Conservation (phyloP, 1,284 basidiomycete species). For the Cutaneotrichosporon cavernicola region DNA sequence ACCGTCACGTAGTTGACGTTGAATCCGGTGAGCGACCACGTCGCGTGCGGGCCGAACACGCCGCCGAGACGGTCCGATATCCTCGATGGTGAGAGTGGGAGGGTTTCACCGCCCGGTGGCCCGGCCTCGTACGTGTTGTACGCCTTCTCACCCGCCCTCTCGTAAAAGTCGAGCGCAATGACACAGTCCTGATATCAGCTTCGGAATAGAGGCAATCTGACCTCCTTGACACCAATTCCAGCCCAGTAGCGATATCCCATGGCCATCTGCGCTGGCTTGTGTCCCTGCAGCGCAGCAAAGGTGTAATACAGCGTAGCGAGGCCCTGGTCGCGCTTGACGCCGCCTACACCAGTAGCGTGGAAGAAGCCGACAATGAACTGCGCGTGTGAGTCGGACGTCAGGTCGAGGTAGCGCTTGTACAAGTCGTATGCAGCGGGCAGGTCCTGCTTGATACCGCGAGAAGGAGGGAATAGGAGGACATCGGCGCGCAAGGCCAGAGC, state of each 20-base stretch:
- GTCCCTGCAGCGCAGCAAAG: slow-evolving; percentile 82
- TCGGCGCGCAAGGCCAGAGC: slow-evolving; percentile 70
- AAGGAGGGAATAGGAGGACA: slow-evolving; percentile 60
- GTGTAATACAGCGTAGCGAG: slow-evolving; percentile 84
- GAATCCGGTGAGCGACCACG: slow-evolving; percentile 62
- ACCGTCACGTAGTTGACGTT: slow-evolving; percentile 72
- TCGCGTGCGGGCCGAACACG: slow-evolving; percentile 85
- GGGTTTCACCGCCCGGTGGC: slow-evolving; percentile 83
- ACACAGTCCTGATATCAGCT: slow-evolving; percentile 61
- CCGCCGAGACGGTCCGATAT: slow-evolving; percentile 90
- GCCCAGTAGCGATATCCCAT: slow-evolving; percentile 93
- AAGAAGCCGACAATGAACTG: slow-evolving; percentile 84
- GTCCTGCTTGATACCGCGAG: slow-evolving; percentile 41
- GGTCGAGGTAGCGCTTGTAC: slow-evolving; percentile 49
- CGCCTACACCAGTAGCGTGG: slow-evolving; percentile 76
- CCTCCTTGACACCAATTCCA: slow-evolving; percentile 83
- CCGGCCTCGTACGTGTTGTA: slow-evolving; percentile 74
- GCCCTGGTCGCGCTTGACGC: slow-evolving; percentile 57
- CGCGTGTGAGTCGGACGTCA: slow-evolving; percentile 65
- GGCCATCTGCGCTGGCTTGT: slow-evolving; percentile 85
- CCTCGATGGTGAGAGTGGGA: slow-evolving; percentile 77
- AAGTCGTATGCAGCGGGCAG: slow-evolving; percentile 33
- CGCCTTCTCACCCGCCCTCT: slow-evolving; percentile 78
- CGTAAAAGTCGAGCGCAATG: slow-evolving; percentile 80
- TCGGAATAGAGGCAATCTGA: slow-evolving; percentile 14